Conservation (phyloP, 306 rosid genomes). For the Boehmeria nivea region DNA sequence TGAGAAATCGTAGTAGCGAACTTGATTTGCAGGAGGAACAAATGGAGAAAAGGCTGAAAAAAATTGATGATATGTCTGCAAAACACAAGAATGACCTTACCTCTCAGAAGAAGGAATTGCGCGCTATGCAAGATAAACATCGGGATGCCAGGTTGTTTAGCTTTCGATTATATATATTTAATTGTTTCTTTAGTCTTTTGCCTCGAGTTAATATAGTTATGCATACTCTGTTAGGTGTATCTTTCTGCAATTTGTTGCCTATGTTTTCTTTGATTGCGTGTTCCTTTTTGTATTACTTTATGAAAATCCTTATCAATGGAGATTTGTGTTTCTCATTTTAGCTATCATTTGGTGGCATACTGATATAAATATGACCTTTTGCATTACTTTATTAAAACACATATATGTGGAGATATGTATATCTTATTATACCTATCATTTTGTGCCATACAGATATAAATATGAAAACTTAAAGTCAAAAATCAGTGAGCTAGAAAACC, state of each 20-base stretch:
- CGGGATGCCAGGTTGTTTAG: slow-evolving; percentile 61
- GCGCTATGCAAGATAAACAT: slow-evolving; percentile 65
- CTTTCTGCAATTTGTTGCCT: neutral
- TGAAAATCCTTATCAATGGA: neutral
- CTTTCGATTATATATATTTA: slow-evolving; percentile 2
- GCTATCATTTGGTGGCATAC: slow-evolving; percentile 19
- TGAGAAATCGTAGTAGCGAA: slow-evolving; percentile 62
- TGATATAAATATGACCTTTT: slow-evolving; percentile 79
- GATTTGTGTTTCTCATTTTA: neutral
- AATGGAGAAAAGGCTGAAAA: slow-evolving; percentile 63
- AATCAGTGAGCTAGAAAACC: slow-evolving; percentile 77
- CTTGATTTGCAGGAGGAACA: slow-evolving; percentile 70
- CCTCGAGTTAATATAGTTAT: neutral
- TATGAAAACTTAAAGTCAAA: slow-evolving; percentile 63
- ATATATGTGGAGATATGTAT: too few species aligned
- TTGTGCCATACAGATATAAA: slow-evolving; percentile 50
- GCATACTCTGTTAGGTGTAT: slow-evolving; percentile 5
- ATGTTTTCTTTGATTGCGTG: neutral
- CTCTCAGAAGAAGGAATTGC: slow-evolving; percentile 58
- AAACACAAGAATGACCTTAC: slow-evolving; percentile 48
- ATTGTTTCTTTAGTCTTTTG: slow-evolving; percentile 1
- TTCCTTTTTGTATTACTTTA: neutral
- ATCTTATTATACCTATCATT: neutral
- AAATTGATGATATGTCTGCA: slow-evolving; percentile 49
- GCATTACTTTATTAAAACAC: too few species aligned